A percentile compares a stretch with the other conserved stretches of the same genome.
phyloP scores from a whole-genome alignment of 192 early-diverging fungal genomes.

The Haplosporangium gracile region DNA sequence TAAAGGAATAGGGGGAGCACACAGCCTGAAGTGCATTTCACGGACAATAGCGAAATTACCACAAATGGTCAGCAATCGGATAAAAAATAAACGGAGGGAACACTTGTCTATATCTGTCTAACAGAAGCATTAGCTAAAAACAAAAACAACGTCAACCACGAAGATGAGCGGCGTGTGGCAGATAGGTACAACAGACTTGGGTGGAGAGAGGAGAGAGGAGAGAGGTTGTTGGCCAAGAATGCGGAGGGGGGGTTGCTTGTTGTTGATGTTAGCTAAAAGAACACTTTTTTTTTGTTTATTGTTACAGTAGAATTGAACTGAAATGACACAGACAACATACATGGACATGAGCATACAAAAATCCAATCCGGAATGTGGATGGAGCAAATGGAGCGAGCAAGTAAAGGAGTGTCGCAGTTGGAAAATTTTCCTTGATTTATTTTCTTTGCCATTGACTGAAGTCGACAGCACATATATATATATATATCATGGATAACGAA shows the following conservation, averaged over 20 bases:
- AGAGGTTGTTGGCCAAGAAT: neutral
- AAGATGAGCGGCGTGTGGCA: neutral
- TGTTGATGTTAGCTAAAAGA: neutral
- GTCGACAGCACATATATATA: neutral
- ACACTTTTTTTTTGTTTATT: neutral
- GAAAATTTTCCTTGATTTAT: neutral
- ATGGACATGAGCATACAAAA: neutral
- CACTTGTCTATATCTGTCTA: neutral
- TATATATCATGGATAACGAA: neutral
- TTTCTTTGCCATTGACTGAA: neutral
- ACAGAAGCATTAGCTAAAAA: neutral
- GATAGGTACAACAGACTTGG: neutral
- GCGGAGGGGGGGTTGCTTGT: neutral
- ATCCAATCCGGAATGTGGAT: neutral
- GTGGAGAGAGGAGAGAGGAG: neutral
- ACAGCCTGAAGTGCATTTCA: neutral
- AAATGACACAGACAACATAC: neutral
- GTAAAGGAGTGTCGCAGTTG: neutral
- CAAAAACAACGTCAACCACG: neutral
- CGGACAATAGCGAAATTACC: neutral
- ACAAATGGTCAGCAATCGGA: neutral
- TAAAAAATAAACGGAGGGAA: neutral
- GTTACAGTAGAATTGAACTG: neutral
- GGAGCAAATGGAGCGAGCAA: neutral
- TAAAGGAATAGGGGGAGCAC: neutral